Evolutionary conservation across 2,329 filamentous ascomycete species (phyloP), one percentile per base, ranked within the genome.

Genomic region (Aspergillaceae sp.): DNA sequence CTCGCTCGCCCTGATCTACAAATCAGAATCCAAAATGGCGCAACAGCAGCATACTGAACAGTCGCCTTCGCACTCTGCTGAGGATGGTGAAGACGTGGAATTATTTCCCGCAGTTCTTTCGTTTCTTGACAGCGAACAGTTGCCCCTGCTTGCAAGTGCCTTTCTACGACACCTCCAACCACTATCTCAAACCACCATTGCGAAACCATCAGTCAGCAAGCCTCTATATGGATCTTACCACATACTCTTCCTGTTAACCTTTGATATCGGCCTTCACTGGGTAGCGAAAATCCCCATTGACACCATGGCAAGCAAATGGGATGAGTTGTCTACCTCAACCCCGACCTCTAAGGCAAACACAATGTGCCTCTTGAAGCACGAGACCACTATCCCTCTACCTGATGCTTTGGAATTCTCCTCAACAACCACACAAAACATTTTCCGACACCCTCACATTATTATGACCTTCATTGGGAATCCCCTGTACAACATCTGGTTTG

Each of bases 311-410:
- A 43, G 29, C 33, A 44, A 48, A 37, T 50, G 40, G n/a, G 42
- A 32, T 40, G 40, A 45, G 29, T 29, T 26, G 10, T 35, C 42
- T 34, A 42, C 42, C 40, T 41, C 42, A 11, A 27, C 40, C 42
- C 36, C 48, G 29, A 19, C 46, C 42, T 57, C 57, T 4, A 59
- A 65, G 50, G 58, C 55, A 6, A 51, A 52, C 29, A 60, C 57
- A 6, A 64, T 65, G 60, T 50, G 48, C n/a, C 41, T 63, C 2
- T 43, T 66, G 7, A 54, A 55, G 43, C 46, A 47, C 8, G 53
- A 64, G 34, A 64, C 60, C 6, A 56, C 53, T 1, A 57, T 65
- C 36, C 61, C 58, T 26, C 11, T 65, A 3, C 61, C 64, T n/a
- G 46, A 59, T 3, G 56, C 63, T 37, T 51, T 57, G 7, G 56